These are phyloP conservation scores for Cyanidiococcus yangmingshanensis DNA, from an alignment of 23 red algal species.

Conservation along the genomic window DNA sequence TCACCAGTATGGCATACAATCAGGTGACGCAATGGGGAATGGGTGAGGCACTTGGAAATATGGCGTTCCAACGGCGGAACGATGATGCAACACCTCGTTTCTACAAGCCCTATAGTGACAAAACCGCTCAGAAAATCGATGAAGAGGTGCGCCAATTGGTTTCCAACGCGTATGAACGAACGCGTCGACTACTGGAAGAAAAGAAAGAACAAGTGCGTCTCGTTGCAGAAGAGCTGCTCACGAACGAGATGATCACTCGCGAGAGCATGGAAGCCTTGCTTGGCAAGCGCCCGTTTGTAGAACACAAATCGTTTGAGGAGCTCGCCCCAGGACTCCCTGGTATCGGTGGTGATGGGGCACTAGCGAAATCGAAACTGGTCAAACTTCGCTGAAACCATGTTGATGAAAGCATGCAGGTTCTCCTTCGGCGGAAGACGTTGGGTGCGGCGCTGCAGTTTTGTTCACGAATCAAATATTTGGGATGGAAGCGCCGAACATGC, in stretches of 20 bases:
- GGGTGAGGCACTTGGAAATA: constrained; percentile 50
- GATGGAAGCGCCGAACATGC: too few relatives aligned
- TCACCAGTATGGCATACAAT: constrained; percentile 90
- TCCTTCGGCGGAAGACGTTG: too few relatives aligned
- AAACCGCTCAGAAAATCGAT: constrained; percentile 75
- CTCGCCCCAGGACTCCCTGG: constrained; percentile 27
- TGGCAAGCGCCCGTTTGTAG: constrained; percentile 70
- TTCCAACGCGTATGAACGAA: constrained; percentile 51
- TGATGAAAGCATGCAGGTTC: too few relatives aligned
- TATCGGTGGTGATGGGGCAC: too few relatives aligned
- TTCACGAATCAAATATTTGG: too few relatives aligned
- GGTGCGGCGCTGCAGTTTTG: too few relatives aligned
- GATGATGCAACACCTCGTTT: constrained; percentile 46
- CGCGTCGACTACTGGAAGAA: constrained; percentile 43
- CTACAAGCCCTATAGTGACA: constrained; percentile 80
- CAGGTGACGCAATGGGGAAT: constrained; percentile 83
- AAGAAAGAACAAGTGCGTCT: constrained; percentile 48
- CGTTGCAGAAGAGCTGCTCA: constrained; percentile 65
- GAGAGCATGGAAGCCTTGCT: constrained; percentile 83
- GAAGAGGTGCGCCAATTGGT: constrained; percentile 90
- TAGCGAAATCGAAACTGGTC: too few relatives aligned
- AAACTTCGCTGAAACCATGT: too few relatives aligned
- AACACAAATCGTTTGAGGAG: constrained; percentile 55
- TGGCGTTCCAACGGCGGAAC: constrained; percentile 49
- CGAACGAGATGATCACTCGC: constrained; percentile 66